phyloP scores from a whole-genome alignment of 345 rosid genomes.

The Mercurialis annua region DNA sequence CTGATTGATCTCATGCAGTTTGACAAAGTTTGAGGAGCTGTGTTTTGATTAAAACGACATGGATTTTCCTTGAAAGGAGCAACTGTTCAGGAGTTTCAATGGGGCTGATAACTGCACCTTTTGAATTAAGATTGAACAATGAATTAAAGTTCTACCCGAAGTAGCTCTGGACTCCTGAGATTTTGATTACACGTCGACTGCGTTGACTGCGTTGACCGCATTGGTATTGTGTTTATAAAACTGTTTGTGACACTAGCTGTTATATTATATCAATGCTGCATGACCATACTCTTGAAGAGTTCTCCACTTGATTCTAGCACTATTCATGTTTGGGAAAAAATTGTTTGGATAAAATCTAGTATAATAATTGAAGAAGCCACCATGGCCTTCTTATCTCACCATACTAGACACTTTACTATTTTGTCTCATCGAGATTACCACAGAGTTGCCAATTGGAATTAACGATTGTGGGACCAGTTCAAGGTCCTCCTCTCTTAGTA shows the following conservation, averaged over 20 bases:
- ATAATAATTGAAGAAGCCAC: too few species aligned
- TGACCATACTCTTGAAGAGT: background rate
- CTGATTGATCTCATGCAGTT: conserved; percentile 31
- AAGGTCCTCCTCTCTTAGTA: background rate
- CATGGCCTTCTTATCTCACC: background rate
- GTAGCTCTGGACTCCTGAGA: background rate
- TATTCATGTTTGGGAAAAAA: background rate
- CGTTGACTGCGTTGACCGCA: background rate
- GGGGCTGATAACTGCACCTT: background rate
- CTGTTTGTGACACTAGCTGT: background rate
- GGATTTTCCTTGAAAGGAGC: background rate
- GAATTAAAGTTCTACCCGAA: background rate
- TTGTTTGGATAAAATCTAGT: background rate
- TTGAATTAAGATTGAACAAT: background rate
- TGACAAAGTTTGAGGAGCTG: conserved; percentile 49
- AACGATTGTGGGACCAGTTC: background rate
- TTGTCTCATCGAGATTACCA: background rate
- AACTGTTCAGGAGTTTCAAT: conserved; percentile 5
- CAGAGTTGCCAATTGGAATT: background rate
- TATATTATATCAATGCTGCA: background rate
- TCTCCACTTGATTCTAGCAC: background rate
- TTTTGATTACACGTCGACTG: background rate
- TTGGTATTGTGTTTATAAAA: background rate
- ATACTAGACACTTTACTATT: background rate
- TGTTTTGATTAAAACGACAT: conserved; percentile 29